Base-by-base conservation (phyloP, 1,284 basidiomycete genomes). In the Cystobasidiaceae sp. region DNA sequence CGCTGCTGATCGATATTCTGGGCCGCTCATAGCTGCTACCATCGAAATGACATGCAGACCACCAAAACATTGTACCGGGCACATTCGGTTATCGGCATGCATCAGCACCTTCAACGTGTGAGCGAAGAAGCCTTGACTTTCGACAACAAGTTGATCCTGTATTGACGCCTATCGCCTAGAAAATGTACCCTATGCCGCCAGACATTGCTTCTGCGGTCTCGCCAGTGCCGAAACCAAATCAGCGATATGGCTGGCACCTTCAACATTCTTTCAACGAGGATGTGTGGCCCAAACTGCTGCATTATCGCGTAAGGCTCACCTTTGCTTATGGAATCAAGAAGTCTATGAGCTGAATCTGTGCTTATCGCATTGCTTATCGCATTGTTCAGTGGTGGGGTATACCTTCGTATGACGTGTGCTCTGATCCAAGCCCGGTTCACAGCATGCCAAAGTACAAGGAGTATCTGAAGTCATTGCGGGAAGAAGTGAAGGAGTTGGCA, bases 181-280 rank as follows among this genome's bases (percentile, higher is more conserved):
- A 59, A 59, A 46, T 46, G 56, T 59, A 59, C 37, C 56, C 56
- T 19, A 59, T 59, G 56, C 56, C 56, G 19, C 44, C 56, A 13
- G 56, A 59, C 7, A 34, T 59, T 13, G 45, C 44, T 13, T 41
- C 56, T 19, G 30, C 45, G 21, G 30, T 48, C 11, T 27, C 15
- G 7, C 28, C 44, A 1, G 23, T 5, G n/a, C 30, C 56, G 19
- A 48, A 49, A 23, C 7, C 25, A 23, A 46, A 59, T 25, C 34
- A 59, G 48, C 25, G 45, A 33, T 59, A 59, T 49, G 56, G 56
- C 28, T 59, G 56, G 56, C 56, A 59, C 27, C 43, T 46, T 9
- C 44, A 46, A 32, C 43, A 59, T 34, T 59, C 56, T 19, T 59
- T 30, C 21, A n/a, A 48, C 17, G 56, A 59, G 34, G 56, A 39